Evolutionary conservation across 306 rosid species (phyloP), one percentile per base, ranked within the genome.

Genomic region (Cucumis cinereus): DNA sequence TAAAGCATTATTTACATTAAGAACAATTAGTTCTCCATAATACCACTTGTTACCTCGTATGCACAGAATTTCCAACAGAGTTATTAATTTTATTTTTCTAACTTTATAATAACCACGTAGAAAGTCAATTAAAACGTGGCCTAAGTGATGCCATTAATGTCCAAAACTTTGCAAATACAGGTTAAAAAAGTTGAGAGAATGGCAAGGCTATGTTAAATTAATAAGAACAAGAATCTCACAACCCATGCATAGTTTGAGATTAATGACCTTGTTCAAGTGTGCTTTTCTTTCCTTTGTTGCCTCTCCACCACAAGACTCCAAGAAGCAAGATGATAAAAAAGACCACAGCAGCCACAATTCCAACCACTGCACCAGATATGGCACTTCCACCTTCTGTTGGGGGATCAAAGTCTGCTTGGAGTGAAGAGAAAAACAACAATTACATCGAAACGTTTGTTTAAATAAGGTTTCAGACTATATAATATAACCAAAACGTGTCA

Each of bases 241-340:
- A 47, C 8, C 6, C 57, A 47, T 50, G 22, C 57, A 47, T 50
- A 22, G 45, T 16, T 49, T 71, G 43, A 23, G 28, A 74, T 24
- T 83, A 30, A 30, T 30, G 35, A 86, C 89, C 89, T 83, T 74
- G 79, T 49, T 79, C 84, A 40, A 74, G 64, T 11, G 82, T 73
- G n/a, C 28, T 79, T 61, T 81, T 47, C 81, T 28, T 53, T 53
- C 73, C 10, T 20, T 15, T 63, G 54, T 58, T 63, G 55, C 80
- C 81, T 55, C 53, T 79, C 87, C 75, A 73, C 85, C 82, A 81
- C 59, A 83, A 60, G 35, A 77, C 53, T 23, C 79, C 77, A 17
- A 79, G 36, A 49, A 77, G 45, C 35, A 79, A 52, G 20, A 81
- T 63, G 54, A 81, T 45, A 49, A 81, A 26, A 26, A 79, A 40